Percentiles rank a stretch among this genome's conserved stretches.
Conservation (phyloP, 805 yeast genomes). For the Candida argentea region DNA sequence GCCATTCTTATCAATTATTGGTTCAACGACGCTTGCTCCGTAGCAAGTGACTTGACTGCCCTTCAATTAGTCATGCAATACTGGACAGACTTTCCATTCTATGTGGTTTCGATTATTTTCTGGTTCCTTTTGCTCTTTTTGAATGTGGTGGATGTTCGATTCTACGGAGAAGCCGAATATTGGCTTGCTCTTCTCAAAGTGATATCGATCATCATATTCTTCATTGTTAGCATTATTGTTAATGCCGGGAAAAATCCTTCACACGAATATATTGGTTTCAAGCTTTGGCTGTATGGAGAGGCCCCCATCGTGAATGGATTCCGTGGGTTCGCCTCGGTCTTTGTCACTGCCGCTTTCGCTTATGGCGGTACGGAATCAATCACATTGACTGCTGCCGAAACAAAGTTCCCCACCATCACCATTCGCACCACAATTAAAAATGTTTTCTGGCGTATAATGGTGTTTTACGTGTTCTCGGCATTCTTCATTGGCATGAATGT, state of each 20-base stretch:
- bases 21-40: conserved; percentile 41
- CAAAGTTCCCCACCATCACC: conserved; percentile 17
- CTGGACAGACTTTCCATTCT: conserved; percentile 41
- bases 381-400: conserved; percentile 25
- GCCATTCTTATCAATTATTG: conserved; percentile 41
- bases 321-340: conserved; percentile 40
- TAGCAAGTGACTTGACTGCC: conserved; percentile 40
- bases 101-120: conserved; percentile 42
- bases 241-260: conserved; percentile 47
- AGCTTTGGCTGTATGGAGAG: conserved; percentile 36
- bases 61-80: conserved; percentile 34
- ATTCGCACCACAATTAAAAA: conserved; percentile 22
- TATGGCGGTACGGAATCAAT: conserved; percentile 39
- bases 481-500: conserved; percentile 34
- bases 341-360: conserved; percentile 43
- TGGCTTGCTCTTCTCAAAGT: conserved; percentile 31
- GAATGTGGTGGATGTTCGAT: conserved; percentile 27
- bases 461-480: conserved; percentile 27
- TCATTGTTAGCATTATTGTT: conserved; percentile 44
- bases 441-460: conserved; percentile 22
- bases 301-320: conserved; percentile 45
- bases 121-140: conserved; percentile 40
- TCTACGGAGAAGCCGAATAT: conserved; percentile 34
- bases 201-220: conserved; percentile 45
- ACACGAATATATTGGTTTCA: conserved; percentile 33